Conservation (phyloP, 78 protist genomes). For the Dictyostelium firmibasis region DNA sequence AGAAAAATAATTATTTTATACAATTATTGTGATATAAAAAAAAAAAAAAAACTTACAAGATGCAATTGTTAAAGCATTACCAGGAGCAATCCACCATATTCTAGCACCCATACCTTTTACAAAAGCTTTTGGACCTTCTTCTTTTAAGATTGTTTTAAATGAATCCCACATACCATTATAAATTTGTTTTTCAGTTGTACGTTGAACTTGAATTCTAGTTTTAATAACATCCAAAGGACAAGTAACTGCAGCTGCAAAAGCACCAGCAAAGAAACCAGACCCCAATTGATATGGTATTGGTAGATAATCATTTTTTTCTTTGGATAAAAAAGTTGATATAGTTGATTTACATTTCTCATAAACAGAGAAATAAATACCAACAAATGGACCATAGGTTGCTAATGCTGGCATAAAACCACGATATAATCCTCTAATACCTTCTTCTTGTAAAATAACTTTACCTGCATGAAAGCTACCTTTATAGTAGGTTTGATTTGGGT, state of each 20-base stretch:
- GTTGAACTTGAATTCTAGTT: conserved; percentile 79
- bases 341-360: conserved; percentile 57
- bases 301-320: not conserved
- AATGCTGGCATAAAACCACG: conserved; percentile 77
- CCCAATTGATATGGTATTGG: conserved; percentile 48
- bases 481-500: conserved; percentile 58
- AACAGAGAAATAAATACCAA: conserved; percentile 70
- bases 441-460: conserved; percentile 36
- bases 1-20: too few relatives aligned
- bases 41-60: conserved; percentile 50
- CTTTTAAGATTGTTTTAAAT: conserved; percentile 51
- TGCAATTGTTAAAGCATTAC: conserved; percentile 85
- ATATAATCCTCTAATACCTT: conserved; percentile 71
- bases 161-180: conserved; percentile 57
- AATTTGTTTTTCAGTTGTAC: not conserved
- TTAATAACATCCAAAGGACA: conserved; percentile 87
- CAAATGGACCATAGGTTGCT: conserved; percentile 74
- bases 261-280: conserved; percentile 79
- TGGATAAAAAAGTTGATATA: not conserved
- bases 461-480: conserved; percentile 65
- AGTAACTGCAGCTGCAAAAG: conserved; percentile 83
- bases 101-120: conserved; percentile 82
- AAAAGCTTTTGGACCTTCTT: conserved; percentile 81
- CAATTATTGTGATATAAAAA: not conserved
- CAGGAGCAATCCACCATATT: conserved; percentile 86